Evolutionary conservation across 257 asterid species (phyloP), one percentile per base, ranked within the genome.

Genomic region (Nicotiana sylvestris): DNA sequence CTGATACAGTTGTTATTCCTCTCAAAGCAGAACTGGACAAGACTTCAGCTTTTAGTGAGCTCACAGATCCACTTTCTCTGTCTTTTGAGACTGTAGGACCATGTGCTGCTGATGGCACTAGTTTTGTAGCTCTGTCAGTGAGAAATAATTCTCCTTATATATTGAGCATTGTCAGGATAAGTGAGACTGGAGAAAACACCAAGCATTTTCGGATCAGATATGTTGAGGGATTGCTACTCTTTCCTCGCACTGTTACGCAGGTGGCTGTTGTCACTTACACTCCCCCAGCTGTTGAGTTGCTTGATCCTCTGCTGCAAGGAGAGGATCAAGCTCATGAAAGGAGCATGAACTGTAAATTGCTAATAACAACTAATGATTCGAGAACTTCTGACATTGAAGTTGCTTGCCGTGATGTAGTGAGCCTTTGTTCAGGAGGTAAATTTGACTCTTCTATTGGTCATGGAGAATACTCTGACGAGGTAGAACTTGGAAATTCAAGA

Each of bases 1-100:
- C 81, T 4, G 94, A 92, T 83, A 91, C 93, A 79, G 85, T 94
- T 64, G 68, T 94, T 83, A 87, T 95, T 66, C 98, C 99, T 65
- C 92, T 95, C 82, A 97, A 95, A 81, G 97, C 90, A 37, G 92
- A 92, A 65, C 78, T 89, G 76, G 83, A 77, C 77, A 89, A 65
- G 55, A 83, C 46, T 64, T 76, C 92, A 35, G 83, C 86, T 85
- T 58, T 57, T 81, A 58, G 43, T 78, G 87, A 86, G 80, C 84
- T 72, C 61, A 66, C 37, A 49, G 58, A 60, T 83, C 82, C 80
- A 53, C 84, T 87, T 62, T 88, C 96, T 8, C 80, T 87, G 16
- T 89, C 91, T 77, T 66, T 93, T 57, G 87, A 91, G 78, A 85
- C 87, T 35, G 60, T 90, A 69, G 82, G 83, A 85, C 93, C 93